phyloP scores from a whole-genome alignment of 2,329 filamentous ascomycete species.

The Exophiala bonariae region DNA sequence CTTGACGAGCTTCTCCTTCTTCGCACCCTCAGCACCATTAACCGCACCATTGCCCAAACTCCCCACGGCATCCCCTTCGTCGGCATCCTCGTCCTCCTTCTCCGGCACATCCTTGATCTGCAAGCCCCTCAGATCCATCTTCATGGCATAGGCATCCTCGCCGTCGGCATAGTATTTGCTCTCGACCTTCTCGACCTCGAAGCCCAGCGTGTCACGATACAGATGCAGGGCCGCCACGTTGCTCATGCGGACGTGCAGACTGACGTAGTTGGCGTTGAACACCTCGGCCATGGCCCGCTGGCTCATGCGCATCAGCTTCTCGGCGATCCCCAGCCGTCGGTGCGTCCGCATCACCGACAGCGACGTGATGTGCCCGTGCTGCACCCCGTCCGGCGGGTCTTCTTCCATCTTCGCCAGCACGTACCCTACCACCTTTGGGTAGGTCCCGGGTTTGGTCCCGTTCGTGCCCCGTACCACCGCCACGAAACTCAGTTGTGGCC shows the following conservation, averaged over 20 bases:
- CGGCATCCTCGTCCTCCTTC: conserved; percentile 47
- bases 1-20: conserved; percentile 68
- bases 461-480: conserved; percentile 80
- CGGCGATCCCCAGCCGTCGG: conserved; percentile 83
- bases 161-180: conserved; percentile 95
- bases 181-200: conserved; percentile 79
- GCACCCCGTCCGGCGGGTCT: conserved; percentile 85
- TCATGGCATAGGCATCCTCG: conserved; percentile 94
- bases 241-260: conserved; percentile 90
- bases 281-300: conserved; percentile 97
- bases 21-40: conserved; percentile 52
- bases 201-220: conserved; percentile 89
- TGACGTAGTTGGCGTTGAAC: conserved; percentile 88
- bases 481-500: conserved; percentile 96
- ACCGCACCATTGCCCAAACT: conserved; percentile 49
- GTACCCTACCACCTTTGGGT: conserved; percentile 97
- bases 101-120: conserved; percentile 48
- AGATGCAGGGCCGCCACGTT: conserved; percentile 89
- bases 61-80: conserved; percentile 72
- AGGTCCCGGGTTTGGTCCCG: conserved; percentile 72
- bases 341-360: conserved; percentile 97
- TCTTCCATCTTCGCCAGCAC: conserved; percentile 99
- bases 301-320: conserved; percentile 96
- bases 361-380: conserved; percentile 94
- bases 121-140: conserved; percentile 68